These are phyloP conservation scores for Carex myosuroides DNA, from an alignment of 176 grass and related monocot genomes.

Conservation along the genomic window DNA sequence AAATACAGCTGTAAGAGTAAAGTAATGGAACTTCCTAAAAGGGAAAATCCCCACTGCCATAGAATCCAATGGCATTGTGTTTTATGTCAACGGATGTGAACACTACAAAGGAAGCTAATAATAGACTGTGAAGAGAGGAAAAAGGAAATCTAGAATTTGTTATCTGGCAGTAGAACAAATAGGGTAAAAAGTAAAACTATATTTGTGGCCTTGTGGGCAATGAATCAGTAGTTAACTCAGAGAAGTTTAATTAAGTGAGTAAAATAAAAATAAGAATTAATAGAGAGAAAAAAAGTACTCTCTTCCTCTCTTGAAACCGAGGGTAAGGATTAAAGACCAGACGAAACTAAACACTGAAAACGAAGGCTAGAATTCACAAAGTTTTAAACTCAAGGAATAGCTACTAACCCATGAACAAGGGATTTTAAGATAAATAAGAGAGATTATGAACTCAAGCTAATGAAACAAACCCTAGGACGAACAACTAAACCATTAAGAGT, in stretches of 20 bases:
- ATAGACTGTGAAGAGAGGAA: background rate
- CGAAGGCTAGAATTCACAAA: background rate
- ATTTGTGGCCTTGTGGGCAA: background rate
- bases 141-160: background rate
- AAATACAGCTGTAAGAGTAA: background rate
- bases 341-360: background rate
- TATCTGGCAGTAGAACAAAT: background rate
- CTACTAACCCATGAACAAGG: background rate
- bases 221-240: background rate
- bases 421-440: background rate
- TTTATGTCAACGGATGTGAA: background rate
- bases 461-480: background rate
- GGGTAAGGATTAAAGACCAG: background rate
- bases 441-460: background rate
- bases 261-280: background rate
- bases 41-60: background rate
- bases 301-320: too few species aligned
- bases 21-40: background rate
- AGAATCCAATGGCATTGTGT: background rate
- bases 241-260: background rate
- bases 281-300: too few species aligned
- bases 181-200: background rate
- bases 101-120: background rate
- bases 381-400: background rate
- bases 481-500: background rate